These are phyloP conservation scores for Hortiboletus campestris DNA, from an alignment of 768 basidiomycete species.

Conservation along the genomic window DNA sequence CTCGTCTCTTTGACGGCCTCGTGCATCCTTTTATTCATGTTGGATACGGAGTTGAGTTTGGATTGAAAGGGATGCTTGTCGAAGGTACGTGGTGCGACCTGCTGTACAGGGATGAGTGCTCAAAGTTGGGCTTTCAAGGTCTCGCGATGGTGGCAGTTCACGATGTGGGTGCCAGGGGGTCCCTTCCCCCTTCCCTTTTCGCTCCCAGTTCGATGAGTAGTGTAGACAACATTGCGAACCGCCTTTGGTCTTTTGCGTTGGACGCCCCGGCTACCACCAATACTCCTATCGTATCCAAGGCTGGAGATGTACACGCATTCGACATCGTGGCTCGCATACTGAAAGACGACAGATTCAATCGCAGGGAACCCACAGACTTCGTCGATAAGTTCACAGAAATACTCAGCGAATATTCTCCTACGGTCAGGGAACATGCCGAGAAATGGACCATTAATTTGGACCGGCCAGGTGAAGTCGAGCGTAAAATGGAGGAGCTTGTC, in stretches of 20 bases:
- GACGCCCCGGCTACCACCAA: not conserved
- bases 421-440: conserved; percentile 24
- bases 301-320: conserved; percentile 35
- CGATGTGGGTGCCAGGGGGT: conserved; percentile 39
- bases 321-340: conserved; percentile 51
- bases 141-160: conserved; percentile 27
- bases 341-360: conserved; percentile 39
- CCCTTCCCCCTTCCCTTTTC: conserved; percentile 11
- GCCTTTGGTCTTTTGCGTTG: conserved; percentile 8
- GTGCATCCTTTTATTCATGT: conserved; percentile 63
- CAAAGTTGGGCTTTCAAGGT: conserved; percentile 10
- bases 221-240: not conserved
- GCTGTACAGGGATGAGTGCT: not conserved
- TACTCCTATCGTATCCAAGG: not conserved
- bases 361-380: conserved; percentile 13
- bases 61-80: conserved; percentile 55
- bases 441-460: conserved; percentile 43
- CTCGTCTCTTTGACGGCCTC: conserved; percentile 46
- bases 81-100: conserved; percentile 45
- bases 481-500: conserved; percentile 61
- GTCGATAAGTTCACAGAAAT: conserved; percentile 17
- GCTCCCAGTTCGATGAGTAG: not conserved
- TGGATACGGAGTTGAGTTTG: conserved; percentile 64
- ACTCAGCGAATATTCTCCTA: not conserved
- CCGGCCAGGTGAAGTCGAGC: conserved; percentile 38